A percentile compares a stretch with the other conserved stretches of the same genome.
Conservation (phyloP, 202 grass and related monocot species). For the Hordeum pubiflorum region DNA sequence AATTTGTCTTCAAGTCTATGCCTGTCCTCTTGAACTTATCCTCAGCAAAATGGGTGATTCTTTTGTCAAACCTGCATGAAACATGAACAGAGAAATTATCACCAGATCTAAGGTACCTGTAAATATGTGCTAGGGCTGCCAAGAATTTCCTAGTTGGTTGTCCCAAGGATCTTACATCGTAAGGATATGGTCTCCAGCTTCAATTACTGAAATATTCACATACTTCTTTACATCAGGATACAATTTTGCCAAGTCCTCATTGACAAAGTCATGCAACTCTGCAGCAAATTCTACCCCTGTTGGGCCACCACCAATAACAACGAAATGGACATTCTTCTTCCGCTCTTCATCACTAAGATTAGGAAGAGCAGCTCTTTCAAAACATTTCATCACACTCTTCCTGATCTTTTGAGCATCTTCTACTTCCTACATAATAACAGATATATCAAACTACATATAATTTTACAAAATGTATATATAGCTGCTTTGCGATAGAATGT, state of each 20-base stretch:
- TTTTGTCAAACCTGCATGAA: constrained; percentile 70
- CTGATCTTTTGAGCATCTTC: constrained; percentile 78
- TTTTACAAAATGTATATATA: not conserved
- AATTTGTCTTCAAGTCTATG: constrained; percentile 78
- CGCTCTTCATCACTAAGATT: constrained; percentile 60
- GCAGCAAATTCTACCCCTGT: constrained; percentile 87
- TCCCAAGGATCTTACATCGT: constrained; percentile 50
- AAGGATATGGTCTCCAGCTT: constrained; percentile 77
- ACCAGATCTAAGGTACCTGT: not conserved
- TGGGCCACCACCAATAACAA: constrained; percentile 73
- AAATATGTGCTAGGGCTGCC: not conserved
- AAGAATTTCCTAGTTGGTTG: not conserved
- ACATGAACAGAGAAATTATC: not conserved
- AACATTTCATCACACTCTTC: constrained; percentile 74
- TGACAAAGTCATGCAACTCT: constrained; percentile 70
- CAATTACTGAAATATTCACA: constrained; percentile 68
- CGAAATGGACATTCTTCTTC: constrained; percentile 73
- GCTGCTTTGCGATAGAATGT: not conserved
- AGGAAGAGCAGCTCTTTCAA: constrained; percentile 65
- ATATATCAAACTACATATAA: not conserved
- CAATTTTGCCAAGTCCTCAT: constrained; percentile 51
- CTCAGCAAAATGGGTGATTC: constrained; percentile 79
- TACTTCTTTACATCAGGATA: constrained; percentile 62
- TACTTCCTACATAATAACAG: constrained; percentile 47
- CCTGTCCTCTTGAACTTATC: constrained; percentile 68